These are phyloP conservation scores for Russula griseocarnosa DNA, from an alignment of 768 basidiomycete genomes.

Conservation along the genomic window DNA sequence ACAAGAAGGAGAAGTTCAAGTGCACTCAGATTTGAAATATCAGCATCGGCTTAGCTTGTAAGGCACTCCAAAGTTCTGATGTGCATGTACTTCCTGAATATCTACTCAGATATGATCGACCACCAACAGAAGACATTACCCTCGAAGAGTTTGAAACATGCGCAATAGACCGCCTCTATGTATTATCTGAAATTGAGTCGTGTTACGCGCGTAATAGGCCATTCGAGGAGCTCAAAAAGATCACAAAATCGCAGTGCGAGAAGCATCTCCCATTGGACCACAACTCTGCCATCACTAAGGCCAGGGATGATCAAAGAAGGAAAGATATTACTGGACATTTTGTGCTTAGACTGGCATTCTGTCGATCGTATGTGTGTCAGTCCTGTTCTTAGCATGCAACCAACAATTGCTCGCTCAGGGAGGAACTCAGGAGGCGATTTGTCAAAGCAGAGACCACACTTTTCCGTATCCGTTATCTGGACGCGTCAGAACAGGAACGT, in stretches of 20 bases:
- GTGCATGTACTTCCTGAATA: not conserved
- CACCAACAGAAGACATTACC: slow-evolving; percentile 84
- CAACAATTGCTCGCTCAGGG: slow-evolving; percentile 44
- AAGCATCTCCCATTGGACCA: slow-evolving; percentile 73
- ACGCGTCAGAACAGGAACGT: slow-evolving; percentile 53
- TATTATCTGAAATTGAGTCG: slow-evolving; percentile 89
- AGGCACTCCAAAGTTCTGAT: not conserved
- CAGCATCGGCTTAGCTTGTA: slow-evolving; percentile 80
- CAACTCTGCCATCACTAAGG: slow-evolving; percentile 46
- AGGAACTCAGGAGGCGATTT: slow-evolving; percentile 85
- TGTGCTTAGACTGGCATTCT: slow-evolving; percentile 90
- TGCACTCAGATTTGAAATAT: slow-evolving; percentile 42
- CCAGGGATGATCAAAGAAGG: slow-evolving; percentile 60
- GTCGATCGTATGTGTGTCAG: slow-evolving; percentile 75
- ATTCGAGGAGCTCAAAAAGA: slow-evolving; percentile 68
- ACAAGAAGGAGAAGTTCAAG: slow-evolving; percentile 29
- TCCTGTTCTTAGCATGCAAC: not conserved
- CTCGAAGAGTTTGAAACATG: slow-evolving; percentile 93
- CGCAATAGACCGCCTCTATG: slow-evolving; percentile 81
- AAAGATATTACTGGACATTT: slow-evolving; percentile 92
- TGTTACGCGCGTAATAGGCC: slow-evolving; percentile 77
- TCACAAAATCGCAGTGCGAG: slow-evolving; percentile 58
- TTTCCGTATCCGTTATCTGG: slow-evolving; percentile 79
- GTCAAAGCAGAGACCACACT: slow-evolving; percentile 83
- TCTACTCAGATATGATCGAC: slow-evolving; percentile 68